Evolutionary conservation across 306 rosid species (phyloP).

Genomic region (Rosa chinensis): DNA sequence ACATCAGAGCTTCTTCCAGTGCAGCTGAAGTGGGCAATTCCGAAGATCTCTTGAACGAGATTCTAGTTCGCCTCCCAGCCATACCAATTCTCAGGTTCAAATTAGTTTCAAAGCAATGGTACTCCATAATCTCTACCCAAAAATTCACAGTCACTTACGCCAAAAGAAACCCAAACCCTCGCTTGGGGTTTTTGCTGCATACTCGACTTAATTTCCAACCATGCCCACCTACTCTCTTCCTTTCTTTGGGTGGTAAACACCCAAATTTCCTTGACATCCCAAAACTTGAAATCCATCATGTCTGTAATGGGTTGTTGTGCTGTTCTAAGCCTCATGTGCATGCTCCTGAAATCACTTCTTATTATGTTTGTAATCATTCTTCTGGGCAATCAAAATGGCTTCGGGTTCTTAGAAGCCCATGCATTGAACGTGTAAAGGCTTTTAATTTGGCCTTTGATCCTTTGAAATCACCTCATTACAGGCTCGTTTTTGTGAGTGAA

Average conservation of each 20-base stretch:
- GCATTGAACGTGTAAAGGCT: neutral
- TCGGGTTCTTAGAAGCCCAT: constrained; percentile 19
- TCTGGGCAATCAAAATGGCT: constrained; percentile 23
- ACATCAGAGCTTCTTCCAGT: neutral
- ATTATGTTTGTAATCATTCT: constrained; percentile 30
- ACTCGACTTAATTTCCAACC: neutral
- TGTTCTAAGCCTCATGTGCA: constrained; percentile 7
- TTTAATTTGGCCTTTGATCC: constrained; percentile 36
- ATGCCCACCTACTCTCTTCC: neutral
- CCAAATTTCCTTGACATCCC: neutral
- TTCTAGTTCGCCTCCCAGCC: neutral
- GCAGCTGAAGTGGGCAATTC: neutral
- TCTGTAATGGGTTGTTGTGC: constrained; percentile 38
- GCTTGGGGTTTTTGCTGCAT: neutral
- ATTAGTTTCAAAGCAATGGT: neutral
- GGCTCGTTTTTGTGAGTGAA: constrained; percentile 24
- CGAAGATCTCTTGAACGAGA: neutral
- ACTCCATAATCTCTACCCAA: neutral
- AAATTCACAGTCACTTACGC: neutral
- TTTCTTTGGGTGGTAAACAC: neutral
- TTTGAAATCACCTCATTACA: constrained; percentile 21
- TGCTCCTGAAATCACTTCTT: constrained; percentile 11
- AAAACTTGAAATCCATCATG: constrained; percentile 17
- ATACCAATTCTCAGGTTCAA: neutral
- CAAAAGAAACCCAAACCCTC: neutral